Base-by-base conservation (phyloP, 371 early-diverging fungal genomes). In the Syncephalastrum contaminatum region DNA sequence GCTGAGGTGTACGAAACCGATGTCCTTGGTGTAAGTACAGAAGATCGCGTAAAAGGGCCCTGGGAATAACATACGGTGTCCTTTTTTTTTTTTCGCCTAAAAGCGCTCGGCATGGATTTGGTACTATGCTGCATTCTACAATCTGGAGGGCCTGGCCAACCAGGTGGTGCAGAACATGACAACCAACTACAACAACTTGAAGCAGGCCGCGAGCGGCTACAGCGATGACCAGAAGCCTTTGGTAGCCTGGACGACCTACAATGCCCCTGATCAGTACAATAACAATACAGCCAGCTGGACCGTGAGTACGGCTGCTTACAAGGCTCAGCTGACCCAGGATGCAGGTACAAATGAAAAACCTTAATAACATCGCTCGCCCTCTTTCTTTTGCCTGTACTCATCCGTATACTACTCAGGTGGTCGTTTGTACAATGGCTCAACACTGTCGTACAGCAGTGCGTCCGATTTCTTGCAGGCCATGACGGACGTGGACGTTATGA, bases 21-120 rank as follows among this genome's bases (percentile, higher is more conserved):
- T 48, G 63, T 75, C 41, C 67, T 85, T 50, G 83, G 84, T 62
- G 81, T 83, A 79, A 67, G 83, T 69, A 19, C 1, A 22, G 0
- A 19, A 39, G 39, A 46, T 27, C 18, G 39, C 18, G 40, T 43
- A 16, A 41, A 43, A 54, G 6, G 12, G 10, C 5, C 21, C 13
- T 7, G 7, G 36, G n/a, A 45, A 27, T 30, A 41, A 21, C 15
- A 18, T 13, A 21, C 6, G 4, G 22, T 49, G 27, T 12, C 40
- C 24, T 49, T 15, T 54, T 59, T 53, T 75, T 10, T 30, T 25
- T 25, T 7, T 25, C 25, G 5, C 25, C 0, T 30, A 12, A 30
- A 30, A 85, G 69, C 88, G 90, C 61, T 75, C 83, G 54, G 87
- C 89, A 60, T 91, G 91, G 91, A 55, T 91, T 53, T 84, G 86